phyloP scores from a whole-genome alignment of 768 basidiomycete species.

The Podaxis sp. region DNA sequence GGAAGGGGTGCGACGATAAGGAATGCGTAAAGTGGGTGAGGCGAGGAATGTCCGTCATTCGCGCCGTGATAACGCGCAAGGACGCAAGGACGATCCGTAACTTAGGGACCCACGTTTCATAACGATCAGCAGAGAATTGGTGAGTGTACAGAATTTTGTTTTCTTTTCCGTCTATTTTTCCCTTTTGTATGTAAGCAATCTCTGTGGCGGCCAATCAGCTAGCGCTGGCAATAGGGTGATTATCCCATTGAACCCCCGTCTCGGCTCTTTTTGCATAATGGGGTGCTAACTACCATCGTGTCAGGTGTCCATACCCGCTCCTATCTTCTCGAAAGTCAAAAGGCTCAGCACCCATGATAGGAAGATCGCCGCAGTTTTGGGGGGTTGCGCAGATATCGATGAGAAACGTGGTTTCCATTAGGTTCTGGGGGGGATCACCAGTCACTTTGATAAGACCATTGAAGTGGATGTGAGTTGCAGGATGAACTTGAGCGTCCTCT shows the following conservation, averaged over 20 bases:
- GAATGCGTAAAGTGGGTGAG: not conserved
- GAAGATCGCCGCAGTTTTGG: not conserved
- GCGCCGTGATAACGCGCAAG: not conserved
- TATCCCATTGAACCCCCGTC: not conserved
- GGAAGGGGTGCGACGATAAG: not conserved
- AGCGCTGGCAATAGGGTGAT: not conserved
- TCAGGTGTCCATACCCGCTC: not conserved
- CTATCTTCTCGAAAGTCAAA: not conserved
- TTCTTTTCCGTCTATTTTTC: not conserved
- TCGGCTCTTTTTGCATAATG: conserved; percentile 1
- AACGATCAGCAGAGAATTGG: not conserved
- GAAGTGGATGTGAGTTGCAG: not conserved
- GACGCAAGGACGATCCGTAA: not conserved
- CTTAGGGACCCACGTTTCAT: not conserved
- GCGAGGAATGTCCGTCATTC: not conserved
- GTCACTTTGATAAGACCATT: no score
- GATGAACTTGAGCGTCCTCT: not conserved
- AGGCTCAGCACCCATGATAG: not conserved
- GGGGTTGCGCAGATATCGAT: not conserved
- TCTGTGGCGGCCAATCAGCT: conserved; percentile 7
- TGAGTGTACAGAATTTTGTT: not conserved
- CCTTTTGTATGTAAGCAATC: not conserved
- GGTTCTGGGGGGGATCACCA: not conserved
- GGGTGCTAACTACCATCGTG: not conserved
- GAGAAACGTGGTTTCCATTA: not conserved